Base-by-base conservation (phyloP, 2,329 filamentous ascomycete species). In the Stemphylium lycopersici region DNA sequence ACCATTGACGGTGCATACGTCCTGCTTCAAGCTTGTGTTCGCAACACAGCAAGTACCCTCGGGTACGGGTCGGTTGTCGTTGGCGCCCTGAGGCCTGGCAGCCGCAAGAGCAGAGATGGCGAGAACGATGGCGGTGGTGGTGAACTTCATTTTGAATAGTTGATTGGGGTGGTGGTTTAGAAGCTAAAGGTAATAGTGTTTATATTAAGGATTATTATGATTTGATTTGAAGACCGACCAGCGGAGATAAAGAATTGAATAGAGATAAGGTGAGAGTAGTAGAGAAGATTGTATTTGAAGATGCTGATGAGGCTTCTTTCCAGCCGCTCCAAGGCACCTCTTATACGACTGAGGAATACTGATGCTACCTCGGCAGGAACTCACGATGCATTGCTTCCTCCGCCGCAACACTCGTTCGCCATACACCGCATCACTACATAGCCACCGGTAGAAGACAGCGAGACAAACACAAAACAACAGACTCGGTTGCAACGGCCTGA, bases 1-100 rank as follows among this genome's bases (percentile, higher is more conserved):
- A 10, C 68, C 68, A 18, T 69, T 69, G 31, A 69, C 64, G 13
- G 62, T 66, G 58, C 68, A 70, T 13, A 71, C 67, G 40, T 69
- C 68, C 50, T 70, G 66, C 59, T 70, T 69, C 57, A 69, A 55
- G 40, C 58, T 63, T n/a, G 66, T 64, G 55, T 64, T 66, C 4
- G 68, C 56, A 2, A 58, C 48, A 33, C 68, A 71, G 60, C 68
- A 71, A 4, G 59, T 47, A 32, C 68, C 68, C 1, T 38, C 61
- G 8, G 67, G 55, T 11, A 71, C 67, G 3, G 68, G 68, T 13
- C 67, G 64, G 20, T 57, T 58, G 26, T 48, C 62, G 15, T 70
- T 70, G 41, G 52, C 40, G 29, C 51, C 51, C 31, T 55, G 48
- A 1, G 67, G 67, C 12, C 48, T 42, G 16, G 68, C 66, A 44